Evolutionary conservation across 2,329 filamentous ascomycete species (phyloP).

Genomic region (Orbilia quercus): DNA sequence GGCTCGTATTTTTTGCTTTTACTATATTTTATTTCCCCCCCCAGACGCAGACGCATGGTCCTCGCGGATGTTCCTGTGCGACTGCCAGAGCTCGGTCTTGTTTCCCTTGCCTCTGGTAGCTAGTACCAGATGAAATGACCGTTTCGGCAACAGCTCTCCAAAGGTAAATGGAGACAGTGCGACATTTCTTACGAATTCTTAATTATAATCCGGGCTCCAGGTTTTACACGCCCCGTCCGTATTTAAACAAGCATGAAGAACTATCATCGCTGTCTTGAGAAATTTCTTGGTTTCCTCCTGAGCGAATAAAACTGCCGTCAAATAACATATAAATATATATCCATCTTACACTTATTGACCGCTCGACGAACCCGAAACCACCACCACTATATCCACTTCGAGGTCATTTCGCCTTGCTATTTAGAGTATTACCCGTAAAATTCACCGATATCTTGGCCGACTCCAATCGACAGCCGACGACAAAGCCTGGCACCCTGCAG

Average conservation of each 20-base stretch:
- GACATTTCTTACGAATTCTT: constrained; percentile 56
- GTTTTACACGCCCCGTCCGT: constrained; percentile 17
- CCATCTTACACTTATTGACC: no score
- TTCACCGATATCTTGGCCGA: constrained; percentile 10
- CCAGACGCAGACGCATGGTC: constrained; percentile 42
- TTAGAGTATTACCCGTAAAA: constrained; percentile 26
- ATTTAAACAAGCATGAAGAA: constrained; percentile 41
- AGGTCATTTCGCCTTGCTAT: constrained; percentile 14
- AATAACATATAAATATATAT: no score
- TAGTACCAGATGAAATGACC: constrained; percentile 26
- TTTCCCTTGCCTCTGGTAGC: constrained; percentile 39
- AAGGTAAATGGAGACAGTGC: constrained; percentile 50
- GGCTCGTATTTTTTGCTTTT: constrained; percentile 32
- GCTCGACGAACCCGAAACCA: no score
- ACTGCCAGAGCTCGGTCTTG: constrained; percentile 52
- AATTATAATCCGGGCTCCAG: constrained; percentile 44
- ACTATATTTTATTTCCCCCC: no score
- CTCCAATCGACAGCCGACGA: constrained; percentile 20
- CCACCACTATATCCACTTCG: no score
- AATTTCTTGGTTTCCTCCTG: constrained; percentile 13
- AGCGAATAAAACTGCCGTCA: not conserved
- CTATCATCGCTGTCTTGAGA: constrained; percentile 8
- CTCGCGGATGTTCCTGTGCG: constrained; percentile 45
- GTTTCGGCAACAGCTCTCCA: constrained; percentile 49
- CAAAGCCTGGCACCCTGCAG: constrained; percentile 25